Base-by-base conservation (phyloP, 164 flowering plant species). In the Aristolochia contorta region DNA sequence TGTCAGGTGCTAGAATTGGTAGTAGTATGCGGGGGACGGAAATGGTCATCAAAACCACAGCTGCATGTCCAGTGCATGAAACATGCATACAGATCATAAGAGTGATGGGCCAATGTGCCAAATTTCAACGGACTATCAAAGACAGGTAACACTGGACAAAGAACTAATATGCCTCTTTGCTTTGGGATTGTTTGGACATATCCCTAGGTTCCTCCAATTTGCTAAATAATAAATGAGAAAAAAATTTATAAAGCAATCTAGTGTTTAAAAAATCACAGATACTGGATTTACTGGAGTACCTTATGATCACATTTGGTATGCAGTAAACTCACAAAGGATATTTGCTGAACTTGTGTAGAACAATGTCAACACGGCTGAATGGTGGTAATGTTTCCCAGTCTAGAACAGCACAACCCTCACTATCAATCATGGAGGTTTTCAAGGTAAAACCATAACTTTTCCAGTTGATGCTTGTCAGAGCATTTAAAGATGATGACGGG, bases 311-410 rank as follows among this genome's bases (percentile, higher is more conserved):
- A 18, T 24, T 37, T 9, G 55, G 37, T 13, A 41, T 27, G 19
- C 22, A 62, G 21, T 49, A 57, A 47, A 3, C 19, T 41, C 45
- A 58, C 22, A n/a, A 45, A 41, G 97, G 97, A 93, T 93, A 85
- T 82, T 85, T 75, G 37, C 77, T 70, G 69, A 90, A 82, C 59
- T 74, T 68, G 64, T 93, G 99, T 67, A 90, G 72, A 41, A 59
- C 87, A 48, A 93, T 81, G 57, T 84, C 73, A 60, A 93, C 72
- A 58, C 71, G 82, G 60, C 71, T 46, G 71, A 58, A 43, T 51
- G 80, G 67, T 25, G 84, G 90, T 61, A 86, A 69, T 63, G 76
- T 75, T 61, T 84, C 96, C 98, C 97, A 93, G 51, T 82, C 88
- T 24, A 87, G 64, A 33, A 83, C 32, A 33, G 73, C 65, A 59